Evolutionary conservation across 1,284 basidiomycete species (phyloP), one percentile per base, ranked within the genome.

Genomic region (Trametes hirsuta): DNA sequence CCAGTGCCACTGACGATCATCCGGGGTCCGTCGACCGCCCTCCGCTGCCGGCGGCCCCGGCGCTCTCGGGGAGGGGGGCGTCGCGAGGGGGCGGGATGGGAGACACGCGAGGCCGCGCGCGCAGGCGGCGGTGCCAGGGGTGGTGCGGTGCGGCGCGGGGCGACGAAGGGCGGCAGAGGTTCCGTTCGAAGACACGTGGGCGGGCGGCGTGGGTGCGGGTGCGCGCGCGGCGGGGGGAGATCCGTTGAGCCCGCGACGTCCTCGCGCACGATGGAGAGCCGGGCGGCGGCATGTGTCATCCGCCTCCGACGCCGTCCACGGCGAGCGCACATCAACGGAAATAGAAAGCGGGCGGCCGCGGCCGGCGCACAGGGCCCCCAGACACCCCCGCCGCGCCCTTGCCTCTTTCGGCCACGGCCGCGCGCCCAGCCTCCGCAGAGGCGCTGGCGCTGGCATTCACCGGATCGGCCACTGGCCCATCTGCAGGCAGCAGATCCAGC

Each of bases 131-230:
- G 46, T 46, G 60, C 60, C 18, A 18, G 18, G 18, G 18, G 18
- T 18, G 18, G 18, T 18, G 18, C 18, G 18, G 18, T 18, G 18
- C 18, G 18, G 18, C 18, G 18, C 18, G 53, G 34, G 47, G 57
- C 55, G 59, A 45, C 18, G 35, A 34, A 25, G 58, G 63, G 55
- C 57, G 46, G 64, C 60, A 52, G 61, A 55, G 39, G 24, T 55
- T 68, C 64, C 59, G 64, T 56, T 55, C 25, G 67, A 67, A 66
- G 61, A 56, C 67, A 68, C 67, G 69, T 68, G 68, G 66, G 64
- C 67, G 69, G 63, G 64, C 52, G 59, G 57, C 65, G 65, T 66
- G 67, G 54, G 66, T 59, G 54, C 53, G 24, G 15, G 41, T 40
- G 57, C 55, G 55, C 34, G 55, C 41, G 48, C 34, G 35, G 41